Conservation (phyloP, 2,329 filamentous ascomycete genomes). For the Exserohilum turcica region DNA sequence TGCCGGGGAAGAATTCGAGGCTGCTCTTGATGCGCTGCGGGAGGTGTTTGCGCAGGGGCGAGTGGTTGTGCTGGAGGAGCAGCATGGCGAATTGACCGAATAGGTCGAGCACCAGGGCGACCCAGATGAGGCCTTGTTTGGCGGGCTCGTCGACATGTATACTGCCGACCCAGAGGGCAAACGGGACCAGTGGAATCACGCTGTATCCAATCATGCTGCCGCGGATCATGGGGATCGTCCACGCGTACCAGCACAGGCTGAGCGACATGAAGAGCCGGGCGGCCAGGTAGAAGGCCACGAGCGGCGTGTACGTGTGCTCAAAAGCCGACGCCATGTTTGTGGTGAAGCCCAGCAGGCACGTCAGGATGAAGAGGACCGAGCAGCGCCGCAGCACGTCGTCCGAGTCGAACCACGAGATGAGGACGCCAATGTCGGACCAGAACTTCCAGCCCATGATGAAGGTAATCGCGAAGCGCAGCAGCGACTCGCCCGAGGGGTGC, state of each 20-base stretch:
- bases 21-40: slow-evolving; percentile 36
- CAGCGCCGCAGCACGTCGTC: slow-evolving; percentile 65
- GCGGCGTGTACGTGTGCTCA: slow-evolving; percentile 60
- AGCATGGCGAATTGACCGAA: slow-evolving; percentile 55
- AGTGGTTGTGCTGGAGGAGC: slow-evolving; percentile 36
- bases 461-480: slow-evolving; percentile 65
- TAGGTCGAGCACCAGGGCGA: slow-evolving; percentile 62
- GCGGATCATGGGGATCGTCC: slow-evolving; percentile 62
- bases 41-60: slow-evolving; percentile 20
- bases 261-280: slow-evolving; percentile 59
- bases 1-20: slow-evolving; percentile 65
- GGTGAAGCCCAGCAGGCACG: slow-evolving; percentile 66
- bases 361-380: slow-evolving; percentile 65
- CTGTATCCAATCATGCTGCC: slow-evolving; percentile 60
- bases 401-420: slow-evolving; percentile 66
- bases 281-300: slow-evolving; percentile 65
- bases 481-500: slow-evolving; percentile 58
- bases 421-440: slow-evolving; percentile 63
- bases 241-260: slow-evolving; percentile 56
- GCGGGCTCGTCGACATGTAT: slow-evolving; percentile 62
- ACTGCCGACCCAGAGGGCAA: slow-evolving; percentile 64
- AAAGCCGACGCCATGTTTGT: slow-evolving; percentile 65
- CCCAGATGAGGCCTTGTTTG: slow-evolving; percentile 62
- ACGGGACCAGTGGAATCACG: slow-evolving; percentile 54
- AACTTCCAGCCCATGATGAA: slow-evolving; percentile 69